These are phyloP conservation scores for Sarocladium brachiariae DNA, from an alignment of 2,329 filamentous ascomycete species.

Conservation along the genomic window DNA sequence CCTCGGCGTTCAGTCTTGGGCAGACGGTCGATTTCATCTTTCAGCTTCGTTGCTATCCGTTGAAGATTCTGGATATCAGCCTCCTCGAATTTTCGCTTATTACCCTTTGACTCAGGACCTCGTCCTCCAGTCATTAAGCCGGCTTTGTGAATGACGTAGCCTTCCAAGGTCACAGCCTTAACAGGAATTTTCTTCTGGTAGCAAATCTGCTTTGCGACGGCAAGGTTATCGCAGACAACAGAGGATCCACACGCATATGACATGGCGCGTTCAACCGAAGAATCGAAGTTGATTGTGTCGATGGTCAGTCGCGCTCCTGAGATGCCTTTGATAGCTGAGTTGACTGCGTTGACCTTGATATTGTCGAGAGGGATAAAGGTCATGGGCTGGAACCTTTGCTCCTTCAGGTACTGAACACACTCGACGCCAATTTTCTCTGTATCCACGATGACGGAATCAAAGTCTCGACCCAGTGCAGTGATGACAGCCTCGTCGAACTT, in stretches of 20 bases:
- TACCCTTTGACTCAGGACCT: slow-evolving; percentile 65
- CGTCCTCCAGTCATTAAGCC: slow-evolving; percentile 95
- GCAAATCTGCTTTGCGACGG: slow-evolving; percentile 82
- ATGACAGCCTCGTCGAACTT: slow-evolving; percentile 92
- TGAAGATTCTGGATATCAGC: slow-evolving; percentile 81
- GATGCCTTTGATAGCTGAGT: slow-evolving; percentile 85
- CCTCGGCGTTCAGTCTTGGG: slow-evolving; percentile 72
- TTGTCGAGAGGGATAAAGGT: slow-evolving; percentile 97
- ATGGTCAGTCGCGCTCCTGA: slow-evolving; percentile 83
- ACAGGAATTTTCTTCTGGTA: slow-evolving; percentile 80
- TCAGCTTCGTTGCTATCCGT: slow-evolving; percentile 66
- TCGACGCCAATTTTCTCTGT: slow-evolving; percentile 90
- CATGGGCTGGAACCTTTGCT: slow-evolving; percentile 78
- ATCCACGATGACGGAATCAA: slow-evolving; percentile 91
- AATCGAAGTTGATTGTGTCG: slow-evolving; percentile 92
- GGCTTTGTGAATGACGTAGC: slow-evolving; percentile 94
- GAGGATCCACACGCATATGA: slow-evolving; percentile 92
- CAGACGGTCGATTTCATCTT: slow-evolving; percentile 70
- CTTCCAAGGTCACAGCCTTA: slow-evolving; percentile 90
- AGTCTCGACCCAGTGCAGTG: slow-evolving; percentile 85
- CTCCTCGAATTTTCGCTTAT: slow-evolving; percentile 81
- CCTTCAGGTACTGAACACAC: slow-evolving; percentile 89
- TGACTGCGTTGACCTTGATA: slow-evolving; percentile 88
- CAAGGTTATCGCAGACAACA: slow-evolving; percentile 84
- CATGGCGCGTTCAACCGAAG: slow-evolving; percentile 82